Conservation (phyloP, 305 asterid genomes). For the Plantago coronopus region DNA sequence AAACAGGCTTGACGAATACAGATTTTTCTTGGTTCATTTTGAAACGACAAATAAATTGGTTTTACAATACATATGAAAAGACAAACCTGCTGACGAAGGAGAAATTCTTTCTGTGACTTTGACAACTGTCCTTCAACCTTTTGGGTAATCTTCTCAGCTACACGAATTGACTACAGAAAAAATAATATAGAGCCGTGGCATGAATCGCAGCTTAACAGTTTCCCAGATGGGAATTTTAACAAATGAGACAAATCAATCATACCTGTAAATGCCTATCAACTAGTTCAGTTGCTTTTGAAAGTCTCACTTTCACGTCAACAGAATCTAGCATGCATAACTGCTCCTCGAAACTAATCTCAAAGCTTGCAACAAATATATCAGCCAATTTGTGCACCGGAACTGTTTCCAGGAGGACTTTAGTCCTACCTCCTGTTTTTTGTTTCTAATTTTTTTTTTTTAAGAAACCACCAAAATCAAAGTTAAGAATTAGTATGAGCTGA, state of each 20-base stretch:
- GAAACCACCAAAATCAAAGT: constrained; percentile 19
- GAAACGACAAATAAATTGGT: constrained; percentile 11
- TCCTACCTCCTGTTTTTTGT: constrained; percentile 93
- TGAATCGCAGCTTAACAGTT: not conserved
- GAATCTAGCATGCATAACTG: constrained; percentile 94
- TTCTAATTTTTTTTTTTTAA: constrained; percentile 66
- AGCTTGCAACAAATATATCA: constrained; percentile 97
- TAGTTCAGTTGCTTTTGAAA: constrained; percentile 92
- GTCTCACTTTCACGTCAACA: constrained; percentile 89
- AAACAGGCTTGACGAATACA: not conserved
- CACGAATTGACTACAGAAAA: constrained; percentile 84
- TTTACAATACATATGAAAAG: constrained; percentile 12
- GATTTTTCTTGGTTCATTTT: constrained; percentile 17
- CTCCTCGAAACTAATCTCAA: constrained; percentile 96
- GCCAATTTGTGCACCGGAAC: constrained; percentile 97
- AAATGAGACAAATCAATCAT: constrained; percentile 24
- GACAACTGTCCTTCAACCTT: constrained; percentile 99
- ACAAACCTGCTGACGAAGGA: constrained; percentile 97
- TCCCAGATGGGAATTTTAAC: not conserved
- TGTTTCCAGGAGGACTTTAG: constrained; percentile 93
- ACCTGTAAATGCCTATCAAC: constrained; percentile 96
- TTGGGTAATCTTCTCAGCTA: constrained; percentile 96
- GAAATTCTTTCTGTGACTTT: constrained; percentile 97
- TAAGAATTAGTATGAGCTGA: not conserved
- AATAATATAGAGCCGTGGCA: constrained; percentile 24